A percentile compares a stretch with the other conserved stretches of the same genome.
phyloP scores from a whole-genome alignment of 768 basidiomycete genomes.

The Amanita muscaria region DNA sequence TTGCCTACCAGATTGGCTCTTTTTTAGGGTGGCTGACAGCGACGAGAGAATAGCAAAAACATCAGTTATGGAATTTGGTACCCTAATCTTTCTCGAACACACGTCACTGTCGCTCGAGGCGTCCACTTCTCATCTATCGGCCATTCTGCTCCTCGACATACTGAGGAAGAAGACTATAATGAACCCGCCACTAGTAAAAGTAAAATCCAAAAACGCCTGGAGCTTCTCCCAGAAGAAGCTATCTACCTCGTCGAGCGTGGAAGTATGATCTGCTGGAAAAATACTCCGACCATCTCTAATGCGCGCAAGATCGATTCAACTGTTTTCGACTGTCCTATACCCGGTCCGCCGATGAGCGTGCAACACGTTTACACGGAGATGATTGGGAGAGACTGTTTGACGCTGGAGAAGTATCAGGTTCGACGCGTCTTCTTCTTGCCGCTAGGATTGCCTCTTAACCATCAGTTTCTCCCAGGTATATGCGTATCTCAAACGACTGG shows the following conservation, averaged over 20 bases:
- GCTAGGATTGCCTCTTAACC: constrained; percentile 3
- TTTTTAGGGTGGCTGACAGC: constrained; percentile 1
- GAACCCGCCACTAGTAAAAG: background rate
- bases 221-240: constrained; percentile 91
- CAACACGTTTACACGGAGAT: constrained; percentile 86
- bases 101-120: constrained; percentile 71
- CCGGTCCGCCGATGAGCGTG: constrained; percentile 77
- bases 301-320: constrained; percentile 22
- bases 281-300: background rate
- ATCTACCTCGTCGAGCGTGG: constrained; percentile 92
- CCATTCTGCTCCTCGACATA: constrained; percentile 53
- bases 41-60: constrained; percentile 44
- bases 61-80: constrained; percentile 80
- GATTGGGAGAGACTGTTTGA: constrained; percentile 70
- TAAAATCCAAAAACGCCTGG: constrained; percentile 57
- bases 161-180: constrained; percentile 21
- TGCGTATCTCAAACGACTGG: constrained; percentile 84
- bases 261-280: constrained; percentile 74
- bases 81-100: constrained; percentile 50
- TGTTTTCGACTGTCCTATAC: constrained; percentile 22
- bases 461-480: constrained; percentile 56
- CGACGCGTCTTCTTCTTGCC: constrained; percentile 8
- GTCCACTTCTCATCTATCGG: constrained; percentile 79
- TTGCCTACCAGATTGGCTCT: background rate
- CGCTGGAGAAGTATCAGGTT: constrained; percentile 86